Conservation (phyloP, 805 yeast genomes). For the Spathaspora arborariae region DNA sequence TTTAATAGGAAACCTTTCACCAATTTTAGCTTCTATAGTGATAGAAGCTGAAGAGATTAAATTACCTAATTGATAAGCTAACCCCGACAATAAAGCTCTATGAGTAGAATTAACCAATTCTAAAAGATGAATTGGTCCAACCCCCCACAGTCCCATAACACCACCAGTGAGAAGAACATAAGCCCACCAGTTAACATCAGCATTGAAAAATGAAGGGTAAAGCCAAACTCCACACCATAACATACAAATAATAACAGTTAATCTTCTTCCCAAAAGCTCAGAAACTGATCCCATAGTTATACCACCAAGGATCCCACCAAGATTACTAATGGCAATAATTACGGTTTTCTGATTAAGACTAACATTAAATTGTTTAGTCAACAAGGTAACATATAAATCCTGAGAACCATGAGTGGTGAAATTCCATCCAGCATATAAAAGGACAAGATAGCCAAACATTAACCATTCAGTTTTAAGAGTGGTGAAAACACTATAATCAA, state of each 20-base stretch:
- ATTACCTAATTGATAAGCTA: constrained; percentile 65
- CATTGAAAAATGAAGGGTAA: constrained; percentile 35
- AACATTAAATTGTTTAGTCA: constrained; percentile 30
- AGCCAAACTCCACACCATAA: constrained; percentile 36
- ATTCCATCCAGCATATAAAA: constrained; percentile 42
- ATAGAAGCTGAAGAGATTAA: constrained; percentile 63
- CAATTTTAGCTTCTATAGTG: constrained; percentile 63
- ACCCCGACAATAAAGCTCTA: constrained; percentile 60
- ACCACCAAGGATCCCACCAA: constrained; percentile 41
- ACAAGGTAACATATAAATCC: constrained; percentile 39
- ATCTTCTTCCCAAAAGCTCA: constrained; percentile 33
- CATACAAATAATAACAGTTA: constrained; percentile 28
- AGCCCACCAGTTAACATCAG: constrained; percentile 18
- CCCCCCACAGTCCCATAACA: constrained; percentile 72
- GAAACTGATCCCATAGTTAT: constrained; percentile 43
- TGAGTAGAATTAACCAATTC: constrained; percentile 62
- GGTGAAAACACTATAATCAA: constrained; percentile 1
- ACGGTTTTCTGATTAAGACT: constrained; percentile 31
- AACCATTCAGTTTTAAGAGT: constrained; percentile 52
- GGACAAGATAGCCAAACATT: constrained; percentile 49
- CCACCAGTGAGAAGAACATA: constrained; percentile 55
- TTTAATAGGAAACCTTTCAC: constrained; percentile 42
- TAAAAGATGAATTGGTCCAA: constrained; percentile 56
- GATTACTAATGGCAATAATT: constrained; percentile 35
- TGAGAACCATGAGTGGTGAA: constrained; percentile 41